Evolutionary conservation across 2,329 filamentous ascomycete species (phyloP), one percentile per base, ranked within the genome.

Genomic region (Aphanoascus verrucosus): DNA sequence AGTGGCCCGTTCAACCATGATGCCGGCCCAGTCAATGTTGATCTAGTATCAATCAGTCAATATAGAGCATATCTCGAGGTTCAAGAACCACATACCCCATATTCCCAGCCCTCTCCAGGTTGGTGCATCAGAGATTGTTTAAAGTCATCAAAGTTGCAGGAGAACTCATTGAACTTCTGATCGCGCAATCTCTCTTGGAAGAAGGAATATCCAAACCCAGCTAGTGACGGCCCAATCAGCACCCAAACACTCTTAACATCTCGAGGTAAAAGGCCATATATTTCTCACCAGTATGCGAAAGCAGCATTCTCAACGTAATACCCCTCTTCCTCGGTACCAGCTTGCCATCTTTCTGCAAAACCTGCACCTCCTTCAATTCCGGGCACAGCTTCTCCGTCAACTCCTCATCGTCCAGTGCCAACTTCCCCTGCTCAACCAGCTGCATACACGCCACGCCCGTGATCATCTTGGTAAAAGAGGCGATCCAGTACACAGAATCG

Each of bases 91-190:
- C 71, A 69, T 65, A 78, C 75, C 1, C 77, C 76, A 20, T 84
- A 84, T 53, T 79, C 74, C 79, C 79, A 85, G 2, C 70, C 69
- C 32, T 76, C 73, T 0, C 82, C 82, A 0, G 83, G 82, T 57
- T 85, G 80, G 58, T 82, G 81, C 1, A 84, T 64, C 19, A 86
- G 65, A 0, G 81, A 77, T 57, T 69, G 63, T 46, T 74, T 61
- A 48, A 83, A 69, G 15, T 79, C 79, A 38, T 74, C 75, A 59
- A 84, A 79, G 61, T 84, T 81, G 53, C 84, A 78, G 3, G 75
- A 35, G 32, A 61, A 0, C 79, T 78, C 0, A 69, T 65, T 0
- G 79, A 79, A 11, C 71, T 67, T 1, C 67, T 67, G 77, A 12
- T 79, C 67, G 14, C 72, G 61, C 23, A 81, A 60, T 1, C 69